These are phyloP conservation scores for Pleurotus djamor DNA, from an alignment of 768 basidiomycete genomes.

Conservation along the genomic window DNA sequence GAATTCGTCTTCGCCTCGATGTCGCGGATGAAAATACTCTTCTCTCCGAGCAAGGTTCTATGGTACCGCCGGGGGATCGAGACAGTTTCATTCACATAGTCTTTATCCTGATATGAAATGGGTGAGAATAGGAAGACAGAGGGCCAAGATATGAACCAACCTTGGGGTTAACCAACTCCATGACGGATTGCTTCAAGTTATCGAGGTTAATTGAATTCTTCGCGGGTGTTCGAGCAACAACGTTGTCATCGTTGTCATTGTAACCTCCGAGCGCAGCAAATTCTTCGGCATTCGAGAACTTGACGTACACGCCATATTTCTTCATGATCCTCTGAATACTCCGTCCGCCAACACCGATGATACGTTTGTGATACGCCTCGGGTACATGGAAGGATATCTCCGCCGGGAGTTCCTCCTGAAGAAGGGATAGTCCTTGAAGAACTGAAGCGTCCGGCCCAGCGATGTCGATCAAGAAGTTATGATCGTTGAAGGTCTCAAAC, in stretches of 20 bases:
- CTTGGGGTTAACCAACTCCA: conserved; percentile 98
- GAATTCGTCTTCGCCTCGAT: conserved; percentile 98
- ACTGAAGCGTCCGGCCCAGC: conserved; percentile 83
- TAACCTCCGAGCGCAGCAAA: conserved; percentile 94
- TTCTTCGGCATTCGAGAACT: conserved; percentile 97
- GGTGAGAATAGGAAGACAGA: neutral
- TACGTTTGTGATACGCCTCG: conserved; percentile 97
- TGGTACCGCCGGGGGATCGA: conserved; percentile 95
- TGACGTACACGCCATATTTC: conserved; percentile 99
- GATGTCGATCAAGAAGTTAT: conserved; percentile 93
- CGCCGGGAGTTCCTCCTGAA: conserved; percentile 97
- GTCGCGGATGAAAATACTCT: conserved; percentile 95
- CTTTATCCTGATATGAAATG: conserved; percentile 72
- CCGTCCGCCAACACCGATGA: conserved; percentile 96
- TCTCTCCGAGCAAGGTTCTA: conserved; percentile 92
- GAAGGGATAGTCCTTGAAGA: conserved; percentile 80
- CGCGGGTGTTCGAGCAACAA: conserved; percentile 95
- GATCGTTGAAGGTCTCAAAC: conserved; percentile 97
- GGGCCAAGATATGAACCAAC: conserved; percentile 34
- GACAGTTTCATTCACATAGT: conserved; percentile 92
- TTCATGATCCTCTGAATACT: conserved; percentile 99
- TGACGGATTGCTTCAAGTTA: conserved; percentile 91
- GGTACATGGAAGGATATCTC: conserved; percentile 99
- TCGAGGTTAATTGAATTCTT: conserved; percentile 97
- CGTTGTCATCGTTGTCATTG: conserved; percentile 97